Conservation (phyloP, 345 rosid genomes). For the Corchorus capsularis region DNA sequence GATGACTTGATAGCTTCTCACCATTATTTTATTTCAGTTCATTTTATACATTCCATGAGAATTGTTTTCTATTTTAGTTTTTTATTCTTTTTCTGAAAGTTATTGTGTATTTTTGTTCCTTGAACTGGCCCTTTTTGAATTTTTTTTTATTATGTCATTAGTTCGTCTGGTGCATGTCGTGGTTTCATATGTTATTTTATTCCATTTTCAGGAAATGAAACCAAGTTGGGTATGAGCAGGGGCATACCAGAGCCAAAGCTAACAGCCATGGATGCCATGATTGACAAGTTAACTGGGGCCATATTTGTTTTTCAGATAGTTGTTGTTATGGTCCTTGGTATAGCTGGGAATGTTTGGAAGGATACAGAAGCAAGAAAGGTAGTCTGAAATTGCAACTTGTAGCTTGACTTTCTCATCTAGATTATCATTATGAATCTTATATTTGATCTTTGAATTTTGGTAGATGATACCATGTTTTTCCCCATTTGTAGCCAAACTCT, state of each 20-base stretch:
- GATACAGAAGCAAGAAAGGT: slow-evolving; percentile 98
- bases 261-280: slow-evolving; percentile 99
- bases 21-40: neutral
- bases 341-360: slow-evolving; percentile 99
- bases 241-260: slow-evolving; percentile 98
- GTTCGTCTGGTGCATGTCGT: neutral
- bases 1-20: neutral
- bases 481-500: neutral
- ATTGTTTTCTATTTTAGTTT: neutral
- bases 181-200: slow-evolving; percentile 13
- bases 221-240: slow-evolving; percentile 97
- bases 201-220: slow-evolving; percentile 73
- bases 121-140: neutral
- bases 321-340: slow-evolving; percentile 88
- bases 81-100: neutral
- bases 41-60: neutral
- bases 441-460: neutral
- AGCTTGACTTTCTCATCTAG: slow-evolving; percentile 20
- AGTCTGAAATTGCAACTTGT: slow-evolving; percentile 19
- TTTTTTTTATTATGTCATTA: neutral
- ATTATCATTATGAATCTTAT: neutral
- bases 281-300: slow-evolving; percentile 98
- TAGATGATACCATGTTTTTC: neutral
- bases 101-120: neutral
- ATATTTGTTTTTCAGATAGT: slow-evolving; percentile 97